Conservation (phyloP, 2,329 filamentous ascomycete genomes). For the Ilyonectria destructans region DNA sequence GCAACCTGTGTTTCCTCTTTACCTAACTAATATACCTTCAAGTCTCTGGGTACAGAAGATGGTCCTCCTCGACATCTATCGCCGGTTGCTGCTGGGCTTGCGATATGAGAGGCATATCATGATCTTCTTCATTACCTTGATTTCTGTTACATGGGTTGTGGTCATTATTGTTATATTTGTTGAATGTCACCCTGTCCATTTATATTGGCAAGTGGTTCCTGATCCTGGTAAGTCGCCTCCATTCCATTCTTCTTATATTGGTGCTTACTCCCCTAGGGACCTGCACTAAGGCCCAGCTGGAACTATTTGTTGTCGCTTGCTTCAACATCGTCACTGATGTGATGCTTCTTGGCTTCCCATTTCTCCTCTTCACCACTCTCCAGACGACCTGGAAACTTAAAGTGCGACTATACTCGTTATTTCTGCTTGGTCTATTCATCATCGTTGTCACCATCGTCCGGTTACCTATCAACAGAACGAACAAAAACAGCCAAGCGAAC, state of each 20-base stretch:
- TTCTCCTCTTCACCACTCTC: constrained; percentile 47
- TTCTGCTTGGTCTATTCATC: neutral
- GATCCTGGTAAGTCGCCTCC: constrained; percentile 29
- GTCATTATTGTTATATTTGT: constrained; percentile 27
- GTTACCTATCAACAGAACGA: constrained; percentile 54
- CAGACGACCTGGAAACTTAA: constrained; percentile 51
- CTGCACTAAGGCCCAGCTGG: neutral
- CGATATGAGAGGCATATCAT: neutral
- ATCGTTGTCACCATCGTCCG: constrained; percentile 22
- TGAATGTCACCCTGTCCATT: constrained; percentile 27
- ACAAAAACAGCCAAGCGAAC: constrained; percentile 53
- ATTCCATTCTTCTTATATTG: neutral
- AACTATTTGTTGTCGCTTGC: neutral
- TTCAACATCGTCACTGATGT: constrained; percentile 44
- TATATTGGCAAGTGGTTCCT: constrained; percentile 41
- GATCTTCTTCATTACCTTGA: neutral
- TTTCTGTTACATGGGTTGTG: neutral
- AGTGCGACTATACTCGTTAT: constrained; percentile 43
- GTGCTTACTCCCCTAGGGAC: neutral
- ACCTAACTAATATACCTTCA: neutral
- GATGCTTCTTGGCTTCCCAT: constrained; percentile 44
- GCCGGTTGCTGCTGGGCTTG: constrained; percentile 27
- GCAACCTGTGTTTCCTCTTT: neutral
- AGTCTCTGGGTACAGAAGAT: constrained; percentile 37
- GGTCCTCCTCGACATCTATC: constrained; percentile 32